phyloP scores from a whole-genome alignment of 1,284 basidiomycete species.

The Ganoderma multipileum region DNA sequence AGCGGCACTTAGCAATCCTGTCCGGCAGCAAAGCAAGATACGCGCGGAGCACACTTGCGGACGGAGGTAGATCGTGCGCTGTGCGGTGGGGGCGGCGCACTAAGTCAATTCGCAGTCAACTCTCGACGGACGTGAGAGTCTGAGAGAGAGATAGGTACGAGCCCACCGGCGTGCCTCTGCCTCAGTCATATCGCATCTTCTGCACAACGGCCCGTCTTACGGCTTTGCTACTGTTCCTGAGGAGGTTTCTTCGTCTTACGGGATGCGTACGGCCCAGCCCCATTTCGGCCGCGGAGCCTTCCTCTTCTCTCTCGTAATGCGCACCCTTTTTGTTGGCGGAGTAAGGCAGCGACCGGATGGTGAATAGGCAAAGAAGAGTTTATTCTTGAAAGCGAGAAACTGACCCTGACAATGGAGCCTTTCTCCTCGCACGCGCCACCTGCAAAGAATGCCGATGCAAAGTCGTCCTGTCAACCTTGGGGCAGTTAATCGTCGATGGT shows the following conservation, averaged over 20 bases:
- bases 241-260: background rate
- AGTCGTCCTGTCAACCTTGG: background rate
- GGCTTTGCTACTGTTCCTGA: background rate
- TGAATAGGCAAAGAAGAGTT: background rate
- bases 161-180: background rate
- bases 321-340: background rate
- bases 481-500: background rate
- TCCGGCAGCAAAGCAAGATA: background rate
- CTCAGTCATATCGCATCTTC: background rate
- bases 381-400: background rate
- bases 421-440: background rate
- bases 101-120: background rate
- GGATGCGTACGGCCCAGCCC: background rate
- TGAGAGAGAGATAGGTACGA: background rate
- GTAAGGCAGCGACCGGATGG: background rate
- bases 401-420: background rate
- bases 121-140: slow-evolving; percentile 3
- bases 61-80: slow-evolving; percentile 2
- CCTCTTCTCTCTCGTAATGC: background rate
- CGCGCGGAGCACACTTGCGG: background rate
- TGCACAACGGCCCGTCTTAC: background rate
- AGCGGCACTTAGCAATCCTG: slow-evolving; percentile 3
- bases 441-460: background rate
- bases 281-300: background rate
- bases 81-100: background rate